Conservation (phyloP, 164 flowering plant species). For the Hamamelis virginiana region DNA sequence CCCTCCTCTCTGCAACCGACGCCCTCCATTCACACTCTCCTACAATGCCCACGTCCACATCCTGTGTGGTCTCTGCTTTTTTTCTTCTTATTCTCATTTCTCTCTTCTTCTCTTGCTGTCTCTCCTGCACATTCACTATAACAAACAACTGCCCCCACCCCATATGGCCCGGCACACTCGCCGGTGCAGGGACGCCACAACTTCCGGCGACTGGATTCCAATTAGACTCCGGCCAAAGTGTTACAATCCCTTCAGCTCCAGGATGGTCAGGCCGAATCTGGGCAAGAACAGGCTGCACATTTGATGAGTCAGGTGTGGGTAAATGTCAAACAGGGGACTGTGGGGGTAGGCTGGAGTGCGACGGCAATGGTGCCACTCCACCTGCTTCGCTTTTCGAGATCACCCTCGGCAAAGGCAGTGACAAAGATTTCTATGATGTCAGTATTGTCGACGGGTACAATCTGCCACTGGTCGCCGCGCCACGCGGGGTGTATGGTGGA, state of each 20-base stretch:
- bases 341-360: slow-evolving; percentile 65
- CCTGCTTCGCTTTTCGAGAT: slow-evolving; percentile 81
- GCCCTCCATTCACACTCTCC: no score
- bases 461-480: slow-evolving; percentile 55
- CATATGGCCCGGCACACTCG: slow-evolving; percentile 82
- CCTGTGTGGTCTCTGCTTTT: neutral
- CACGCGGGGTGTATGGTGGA: slow-evolving; percentile 41
- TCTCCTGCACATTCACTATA: slow-evolving; percentile 52
- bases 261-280: slow-evolving; percentile 90
- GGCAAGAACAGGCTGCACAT: slow-evolving; percentile 79
- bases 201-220: slow-evolving; percentile 64
- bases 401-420: slow-evolving; percentile 53
- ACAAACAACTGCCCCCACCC: slow-evolving; percentile 67
- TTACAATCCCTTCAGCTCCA: slow-evolving; percentile 30
- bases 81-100: slow-evolving; percentile 5
- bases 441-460: slow-evolving; percentile 87
- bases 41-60: neutral
- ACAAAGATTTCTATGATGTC: slow-evolving; percentile 71
- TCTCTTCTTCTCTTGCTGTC: slow-evolving; percentile 17
- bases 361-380: slow-evolving; percentile 65
- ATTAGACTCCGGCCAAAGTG: slow-evolving; percentile 47
- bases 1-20: no score
- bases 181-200: slow-evolving; percentile 63
- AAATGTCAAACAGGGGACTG: slow-evolving; percentile 76
- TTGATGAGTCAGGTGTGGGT: slow-evolving; percentile 53